Percentiles rank a stretch among this genome's conserved stretches.
phyloP scores from a whole-genome alignment of 2,329 filamentous ascomycete genomes.

The Ophiocordyceps camponoti-floridani region DNA sequence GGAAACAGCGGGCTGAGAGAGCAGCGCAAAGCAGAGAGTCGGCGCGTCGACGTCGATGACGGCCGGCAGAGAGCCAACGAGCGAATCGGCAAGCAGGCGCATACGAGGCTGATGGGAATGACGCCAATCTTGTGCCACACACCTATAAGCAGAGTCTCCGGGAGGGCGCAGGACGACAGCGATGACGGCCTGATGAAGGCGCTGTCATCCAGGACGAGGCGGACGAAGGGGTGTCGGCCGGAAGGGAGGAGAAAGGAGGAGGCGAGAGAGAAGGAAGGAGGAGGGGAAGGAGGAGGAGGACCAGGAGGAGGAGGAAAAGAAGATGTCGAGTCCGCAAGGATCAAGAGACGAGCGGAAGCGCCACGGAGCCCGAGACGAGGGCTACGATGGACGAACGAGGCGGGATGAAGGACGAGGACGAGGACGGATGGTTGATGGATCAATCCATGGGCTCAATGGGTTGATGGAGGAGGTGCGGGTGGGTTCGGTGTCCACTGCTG shows the following conservation, averaged over 20 bases:
- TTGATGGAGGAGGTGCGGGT: too few relatives aligned
- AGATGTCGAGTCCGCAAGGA: background rate
- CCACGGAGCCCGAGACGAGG: too few relatives aligned
- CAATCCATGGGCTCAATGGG: too few relatives aligned
- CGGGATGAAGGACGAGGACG: too few relatives aligned
- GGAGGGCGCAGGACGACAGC: background rate
- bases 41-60: background rate
- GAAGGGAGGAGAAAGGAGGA: background rate
- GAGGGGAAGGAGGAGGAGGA: background rate
- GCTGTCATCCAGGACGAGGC: background rate
- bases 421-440: too few relatives aligned
- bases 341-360: background rate
- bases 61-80: background rate
- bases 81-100: background rate
- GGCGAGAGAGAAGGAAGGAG: background rate
- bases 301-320: constrained; percentile 10
- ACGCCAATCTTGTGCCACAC: background rate
- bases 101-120: constrained; percentile 1
- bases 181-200: background rate
- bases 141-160: background rate
- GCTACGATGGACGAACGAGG: too few relatives aligned
- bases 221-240: background rate
- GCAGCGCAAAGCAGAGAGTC: background rate
- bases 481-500: too few relatives aligned
- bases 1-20: background rate